Base-by-base conservation (phyloP, 768 basidiomycete species). In the Trametes cingulata region DNA sequence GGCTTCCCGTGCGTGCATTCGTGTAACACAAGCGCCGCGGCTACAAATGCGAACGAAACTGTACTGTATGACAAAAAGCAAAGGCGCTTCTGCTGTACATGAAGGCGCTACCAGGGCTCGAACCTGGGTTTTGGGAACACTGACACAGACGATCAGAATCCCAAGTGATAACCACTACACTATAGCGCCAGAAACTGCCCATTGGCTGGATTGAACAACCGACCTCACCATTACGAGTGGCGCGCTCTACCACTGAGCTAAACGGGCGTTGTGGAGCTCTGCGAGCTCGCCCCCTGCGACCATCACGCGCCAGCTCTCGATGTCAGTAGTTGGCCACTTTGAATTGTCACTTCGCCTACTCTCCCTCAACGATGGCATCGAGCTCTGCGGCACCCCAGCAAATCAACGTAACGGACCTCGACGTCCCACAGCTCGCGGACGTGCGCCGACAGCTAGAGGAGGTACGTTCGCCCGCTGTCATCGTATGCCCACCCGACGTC, bases 401-500 rank as follows among this genome's bases (percentile, higher is more conserved):
- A 58, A 81, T 96, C 69, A 90, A 84, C 65, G 80, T 96, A 17
- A 77, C 83, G 14, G 93, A 98, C 73, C 82, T 99, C 52, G 91
- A 93, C 67, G 75, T 95, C 29, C 75, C 86, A 1, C 96, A 98
- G 74, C 83, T 98, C 2, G 81, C 87, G 10, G 93, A 97, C 65
- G 93, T 98, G 40, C 85, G 89, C 65, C 85, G 88, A 62, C 96
- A 98, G 72, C 80, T 99, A 0, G 95, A 99, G 68, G 93, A 97
- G 76, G 96, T 92, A 55, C 62, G 76, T 69, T 20, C 19, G 25
- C n/a, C 50, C 24, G 40, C 22, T 14, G 40, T 27, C 50, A 25
- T 56, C 46, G n/a, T 22, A 4, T 9, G 17, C 41, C 9, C 29
- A 46, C 14, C 22, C 9, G 6, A 8, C 25, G 29, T 22, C 50